Evolutionary conservation across 2,329 filamentous ascomycete genomes (phyloP).

Genomic region (Penicillium sp.): DNA sequence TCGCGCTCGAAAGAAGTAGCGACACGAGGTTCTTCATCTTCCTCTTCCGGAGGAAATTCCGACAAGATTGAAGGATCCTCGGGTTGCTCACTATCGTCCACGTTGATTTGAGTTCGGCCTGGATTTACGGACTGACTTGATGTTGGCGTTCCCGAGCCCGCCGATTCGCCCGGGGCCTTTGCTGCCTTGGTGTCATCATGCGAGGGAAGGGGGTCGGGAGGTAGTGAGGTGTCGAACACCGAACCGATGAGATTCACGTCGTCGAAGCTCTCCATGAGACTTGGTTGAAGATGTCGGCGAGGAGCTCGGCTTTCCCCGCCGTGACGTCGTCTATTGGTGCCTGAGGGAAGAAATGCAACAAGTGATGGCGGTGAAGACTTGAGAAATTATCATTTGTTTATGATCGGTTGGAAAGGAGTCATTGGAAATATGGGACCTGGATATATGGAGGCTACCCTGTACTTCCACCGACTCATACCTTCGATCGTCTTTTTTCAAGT

Average conservation of each 20-base stretch:
- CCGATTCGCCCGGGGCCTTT: conserved; percentile 11
- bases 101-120: conserved; percentile 5
- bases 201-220: conserved; percentile 13
- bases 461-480: conserved; percentile 18
- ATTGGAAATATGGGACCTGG: too few species aligned
- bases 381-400: too few species aligned
- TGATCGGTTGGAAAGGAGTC: too few species aligned
- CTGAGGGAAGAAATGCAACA: conserved; percentile 1
- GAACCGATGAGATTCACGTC: conserved; percentile 28
- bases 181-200: conserved; percentile 9
- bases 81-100: conserved; percentile 16
- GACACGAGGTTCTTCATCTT: conserved; percentile 42
- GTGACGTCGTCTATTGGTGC: conserved; percentile 5
- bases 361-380: too few species aligned
- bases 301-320: conserved; percentile 10
- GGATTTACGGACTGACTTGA: conserved; percentile 12
- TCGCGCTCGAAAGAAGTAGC: conserved; percentile 44
- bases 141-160: conserved; percentile 11
- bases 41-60: conserved; percentile 33
- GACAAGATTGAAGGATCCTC: conserved; percentile 17
- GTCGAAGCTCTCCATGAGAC: conserved; percentile 38
- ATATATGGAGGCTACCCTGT: too few species aligned
- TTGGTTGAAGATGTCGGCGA: neutral
- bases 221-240: conserved; percentile 13
- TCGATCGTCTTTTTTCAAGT: conserved; percentile 25